These are phyloP conservation scores for Petrea volubilis DNA, from an alignment of 257 asterid genomes.

Conservation along the genomic window DNA sequence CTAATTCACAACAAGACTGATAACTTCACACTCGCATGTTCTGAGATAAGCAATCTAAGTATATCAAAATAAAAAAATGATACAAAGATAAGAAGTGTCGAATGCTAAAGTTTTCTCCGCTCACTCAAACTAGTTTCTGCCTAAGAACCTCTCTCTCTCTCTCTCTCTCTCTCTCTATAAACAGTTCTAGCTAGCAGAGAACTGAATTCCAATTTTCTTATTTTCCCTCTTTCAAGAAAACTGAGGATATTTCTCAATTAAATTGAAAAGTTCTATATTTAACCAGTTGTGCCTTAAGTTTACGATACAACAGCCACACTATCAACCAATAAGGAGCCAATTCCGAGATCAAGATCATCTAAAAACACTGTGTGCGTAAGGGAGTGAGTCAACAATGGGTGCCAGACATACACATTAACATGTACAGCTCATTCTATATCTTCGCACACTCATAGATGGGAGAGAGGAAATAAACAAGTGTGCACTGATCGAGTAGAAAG, in stretches of 20 bases:
- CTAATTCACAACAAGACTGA: conserved; percentile 9
- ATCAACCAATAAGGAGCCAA: neutral
- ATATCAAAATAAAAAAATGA: neutral
- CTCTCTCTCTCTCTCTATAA: too few relatives aligned
- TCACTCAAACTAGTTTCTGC: neutral
- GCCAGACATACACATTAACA: neutral
- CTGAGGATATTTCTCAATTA: neutral
- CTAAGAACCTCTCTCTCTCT: neutral
- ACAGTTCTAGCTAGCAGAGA: neutral
- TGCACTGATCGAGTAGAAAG: neutral
- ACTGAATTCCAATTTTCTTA: neutral
- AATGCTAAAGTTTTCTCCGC: neutral
- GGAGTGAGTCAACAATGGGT: neutral
- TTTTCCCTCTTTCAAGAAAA: neutral
- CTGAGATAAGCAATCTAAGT: neutral
- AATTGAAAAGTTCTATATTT: neutral
- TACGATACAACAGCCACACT: neutral
- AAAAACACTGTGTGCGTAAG: neutral
- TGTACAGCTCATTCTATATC: neutral
- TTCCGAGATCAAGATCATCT: neutral
- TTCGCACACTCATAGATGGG: neutral
- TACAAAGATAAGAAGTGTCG: neutral
- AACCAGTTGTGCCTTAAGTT: neutral
- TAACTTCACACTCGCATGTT: neutral
- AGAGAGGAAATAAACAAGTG: neutral